Evolutionary conservation across 1,139 yeast species (phyloP), one percentile per base, ranked within the genome.

Genomic region (Candida sanyaensis): DNA sequence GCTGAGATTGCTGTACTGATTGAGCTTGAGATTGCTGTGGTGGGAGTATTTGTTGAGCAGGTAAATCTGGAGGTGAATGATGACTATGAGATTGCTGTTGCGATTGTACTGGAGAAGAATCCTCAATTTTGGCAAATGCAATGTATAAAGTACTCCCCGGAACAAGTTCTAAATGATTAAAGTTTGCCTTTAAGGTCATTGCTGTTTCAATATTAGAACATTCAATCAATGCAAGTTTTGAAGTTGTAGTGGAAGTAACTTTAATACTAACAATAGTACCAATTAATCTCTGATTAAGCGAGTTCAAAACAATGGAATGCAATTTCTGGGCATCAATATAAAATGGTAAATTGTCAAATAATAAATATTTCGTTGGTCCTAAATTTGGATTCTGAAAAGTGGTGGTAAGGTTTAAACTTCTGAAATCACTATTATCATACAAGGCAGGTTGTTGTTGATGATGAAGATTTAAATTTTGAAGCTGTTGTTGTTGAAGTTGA

Each of bases 111-210:
- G 21, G 21, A 17, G 21, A 17, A 17, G 45, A 45, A 1, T 69
- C 74, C 36, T 77, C 63, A 31, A 85, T 73, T 58, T 81, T 83
- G 4, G 90, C 92, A 72, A 85, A 86, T 0, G 87, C 85, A 42
- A 83, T 84, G 46, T 80, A 74, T 60, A 88, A 78, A 28, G 80
- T 75, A 40, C 76, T 73, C 0, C 96, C 96, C 1, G 92, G 87
- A 51, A 84, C 80, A 37, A 93, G 74, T 61, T 92, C 97, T 56
- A 85, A 83, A 54, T 91, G 96, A 60, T 87, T 88, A 60, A 91
- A 79, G 43, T 77, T 81, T 5, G 88, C 86, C 60, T 85, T 85
- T 43, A 96, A 89, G 41, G 77, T 79, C 76, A 88, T 82, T 10
- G 98, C 96, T 37, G 83, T 73, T 42, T 89, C 96, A 11, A 87